Percentiles rank a stretch among this genome's conserved stretches.
phyloP scores from a whole-genome alignment of 495 filamentous ascomycete genomes.

The Penicillium canescens region DNA sequence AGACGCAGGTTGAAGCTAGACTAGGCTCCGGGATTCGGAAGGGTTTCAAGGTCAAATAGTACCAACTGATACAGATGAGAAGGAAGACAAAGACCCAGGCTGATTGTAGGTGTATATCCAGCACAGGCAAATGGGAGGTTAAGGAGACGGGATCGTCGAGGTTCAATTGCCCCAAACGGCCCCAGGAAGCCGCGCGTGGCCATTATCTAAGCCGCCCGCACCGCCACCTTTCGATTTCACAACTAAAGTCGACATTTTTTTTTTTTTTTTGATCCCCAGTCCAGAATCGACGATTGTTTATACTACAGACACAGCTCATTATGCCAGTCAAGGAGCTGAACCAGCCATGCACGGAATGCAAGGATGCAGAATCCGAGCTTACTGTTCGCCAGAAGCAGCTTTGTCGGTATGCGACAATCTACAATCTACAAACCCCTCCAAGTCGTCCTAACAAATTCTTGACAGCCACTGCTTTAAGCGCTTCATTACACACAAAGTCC shows the following conservation, averaged over 20 bases:
- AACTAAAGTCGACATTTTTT: not conserved
- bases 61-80: constrained; percentile 13
- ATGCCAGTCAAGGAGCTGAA: constrained; percentile 43
- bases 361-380: constrained; percentile 36
- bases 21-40: constrained; percentile 27
- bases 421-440: constrained; percentile 7
- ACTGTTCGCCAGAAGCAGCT: constrained; percentile 44
- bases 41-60: constrained; percentile 10
- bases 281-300: not conserved
- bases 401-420: constrained; percentile 41
- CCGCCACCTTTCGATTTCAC: constrained; percentile 15
- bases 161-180: constrained; percentile 16
- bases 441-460: constrained; percentile 7
- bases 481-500: constrained; percentile 73
- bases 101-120: not conserved
- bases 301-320: not conserved
- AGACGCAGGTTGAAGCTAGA: constrained; percentile 31
- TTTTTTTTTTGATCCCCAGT: not conserved
- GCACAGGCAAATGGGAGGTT: constrained; percentile 6
- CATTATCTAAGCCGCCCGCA: constrained; percentile 32
- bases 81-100: constrained; percentile 6
- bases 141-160: constrained; percentile 24
- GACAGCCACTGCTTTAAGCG: constrained; percentile 71
- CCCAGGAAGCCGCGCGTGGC: constrained; percentile 37
- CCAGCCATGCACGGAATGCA: constrained; percentile 42